Base-by-base conservation (phyloP, 352 stramenopile genomes). In the Aphanomyces invadans region DNA sequence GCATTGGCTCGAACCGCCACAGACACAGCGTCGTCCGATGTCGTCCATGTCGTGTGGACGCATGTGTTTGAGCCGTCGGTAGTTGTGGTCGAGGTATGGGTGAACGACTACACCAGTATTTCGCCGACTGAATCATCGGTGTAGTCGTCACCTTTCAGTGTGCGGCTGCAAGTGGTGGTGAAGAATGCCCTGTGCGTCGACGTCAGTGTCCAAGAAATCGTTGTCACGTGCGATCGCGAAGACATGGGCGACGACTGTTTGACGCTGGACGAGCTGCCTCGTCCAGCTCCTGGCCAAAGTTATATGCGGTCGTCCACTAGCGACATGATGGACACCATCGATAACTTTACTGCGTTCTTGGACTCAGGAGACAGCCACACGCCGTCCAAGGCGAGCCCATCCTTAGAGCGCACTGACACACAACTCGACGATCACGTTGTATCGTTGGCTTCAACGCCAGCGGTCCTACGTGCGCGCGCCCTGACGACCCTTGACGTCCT, bases 21-120 rank as follows among this genome's bases (percentile, higher is more conserved):
- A n/a, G n/a, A n/a, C n/a, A 76, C 89, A 59, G 75, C 81, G 0
- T 75, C 88, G 1, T 72, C 74, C 2, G 81, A 73, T 3, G 89
- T 79, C 26, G 85, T 88, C 45, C 88, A 73, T 29, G 78, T 90
- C 73, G 72, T 89, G 12, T 72, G 78, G 44, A 70, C 53, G 53
- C 2, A 29, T 36, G 19, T 57, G 12, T 57, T 57, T 57, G 49
- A 57, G n/a, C 29, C 49, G 4, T 33, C 49, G 29, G 29, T 57
- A 12, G 25, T n/a, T 0, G 49, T 38, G 19, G 15, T 28, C 17
- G 17, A 57, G 49, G 49, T 57, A n/a, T n/a, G 29, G 12, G 29
- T 54, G 39, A 21, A 54, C 46, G 10, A 21, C 46, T 54, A 28
- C 19, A 12, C 9, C 46, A 21, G 15, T n/a, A 23, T 54, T 54